Evolutionary conservation across 805 yeast species (phyloP).

Genomic region (Monosporozyma solicola): DNA sequence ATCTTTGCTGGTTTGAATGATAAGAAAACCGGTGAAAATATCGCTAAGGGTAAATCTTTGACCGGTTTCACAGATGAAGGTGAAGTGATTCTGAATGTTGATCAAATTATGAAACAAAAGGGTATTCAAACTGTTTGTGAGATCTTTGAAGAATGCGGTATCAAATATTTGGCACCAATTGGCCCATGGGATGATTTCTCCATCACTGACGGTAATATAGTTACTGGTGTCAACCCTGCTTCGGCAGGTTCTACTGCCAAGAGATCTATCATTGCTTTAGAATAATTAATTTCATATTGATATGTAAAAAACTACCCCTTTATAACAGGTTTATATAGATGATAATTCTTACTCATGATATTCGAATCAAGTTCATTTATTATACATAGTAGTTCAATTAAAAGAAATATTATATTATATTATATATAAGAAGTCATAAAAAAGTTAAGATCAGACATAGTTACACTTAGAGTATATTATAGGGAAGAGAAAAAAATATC

Average conservation of each 20-base stretch:
- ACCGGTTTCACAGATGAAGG: slow-evolving; percentile 58
- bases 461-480: background rate
- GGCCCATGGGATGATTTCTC: slow-evolving; percentile 45
- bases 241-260: slow-evolving; percentile 43
- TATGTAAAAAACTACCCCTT: too few species aligned
- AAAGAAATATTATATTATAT: background rate
- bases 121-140: slow-evolving; percentile 33
- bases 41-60: slow-evolving; percentile 43
- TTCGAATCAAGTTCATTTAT: background rate
- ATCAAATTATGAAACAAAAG: slow-evolving; percentile 20
- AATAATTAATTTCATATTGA: background rate
- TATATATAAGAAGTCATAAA: background rate
- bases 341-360: too few species aligned
- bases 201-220: slow-evolving; percentile 47
- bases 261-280: slow-evolving; percentile 11
- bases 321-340: background rate
- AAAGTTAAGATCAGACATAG: background rate
- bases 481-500: background rate
- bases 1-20: slow-evolving; percentile 43
- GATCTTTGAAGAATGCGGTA: slow-evolving; percentile 35
- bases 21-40: slow-evolving; percentile 32
- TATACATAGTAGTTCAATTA: background rate
- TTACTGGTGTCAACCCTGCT: slow-evolving; percentile 61
- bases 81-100: slow-evolving; percentile 30
- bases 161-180: slow-evolving; percentile 37